These are phyloP conservation scores for Cucumis melo DNA, from an alignment of 306 rosid species.

Conservation along the genomic window DNA sequence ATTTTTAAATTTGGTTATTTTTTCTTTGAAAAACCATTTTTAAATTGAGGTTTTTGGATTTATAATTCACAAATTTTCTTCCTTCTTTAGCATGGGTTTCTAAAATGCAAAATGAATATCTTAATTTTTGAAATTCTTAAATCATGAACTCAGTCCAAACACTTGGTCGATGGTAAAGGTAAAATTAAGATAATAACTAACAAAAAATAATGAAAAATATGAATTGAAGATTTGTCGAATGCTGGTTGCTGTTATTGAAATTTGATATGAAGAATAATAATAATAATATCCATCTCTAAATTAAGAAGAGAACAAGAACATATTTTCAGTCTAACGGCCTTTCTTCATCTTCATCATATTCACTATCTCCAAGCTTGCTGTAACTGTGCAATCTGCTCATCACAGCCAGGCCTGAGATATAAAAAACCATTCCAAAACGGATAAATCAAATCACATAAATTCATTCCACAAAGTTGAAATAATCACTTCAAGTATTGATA, in stretches of 20 bases:
- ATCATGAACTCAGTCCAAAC: no score
- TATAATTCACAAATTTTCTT: no score
- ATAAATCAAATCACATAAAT: neutral
- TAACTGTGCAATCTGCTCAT: slow-evolving; percentile 52
- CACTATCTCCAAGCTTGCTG: slow-evolving; percentile 45
- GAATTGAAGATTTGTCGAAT: neutral
- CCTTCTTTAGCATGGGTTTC: no score
- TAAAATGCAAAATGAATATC: no score
- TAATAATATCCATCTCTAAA: neutral
- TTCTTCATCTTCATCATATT: slow-evolving; percentile 29
- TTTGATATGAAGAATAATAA: neutral
- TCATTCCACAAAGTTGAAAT: neutral
- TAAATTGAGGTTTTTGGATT: no score
- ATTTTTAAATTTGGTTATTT: no score
- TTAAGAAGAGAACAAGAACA: neutral
- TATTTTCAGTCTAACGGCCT: slow-evolving; percentile 45
- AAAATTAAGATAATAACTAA: no score
- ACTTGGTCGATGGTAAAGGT: no score
- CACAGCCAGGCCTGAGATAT: slow-evolving; percentile 56
- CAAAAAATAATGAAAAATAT: no score
- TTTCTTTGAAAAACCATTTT: no score
- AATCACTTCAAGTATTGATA: neutral
- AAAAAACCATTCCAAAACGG: neutral
- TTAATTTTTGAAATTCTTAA: no score
- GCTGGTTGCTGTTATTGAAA: neutral